These are phyloP conservation scores for Amanita exitialis DNA, from an alignment of 768 basidiomycete species.

Conservation along the genomic window DNA sequence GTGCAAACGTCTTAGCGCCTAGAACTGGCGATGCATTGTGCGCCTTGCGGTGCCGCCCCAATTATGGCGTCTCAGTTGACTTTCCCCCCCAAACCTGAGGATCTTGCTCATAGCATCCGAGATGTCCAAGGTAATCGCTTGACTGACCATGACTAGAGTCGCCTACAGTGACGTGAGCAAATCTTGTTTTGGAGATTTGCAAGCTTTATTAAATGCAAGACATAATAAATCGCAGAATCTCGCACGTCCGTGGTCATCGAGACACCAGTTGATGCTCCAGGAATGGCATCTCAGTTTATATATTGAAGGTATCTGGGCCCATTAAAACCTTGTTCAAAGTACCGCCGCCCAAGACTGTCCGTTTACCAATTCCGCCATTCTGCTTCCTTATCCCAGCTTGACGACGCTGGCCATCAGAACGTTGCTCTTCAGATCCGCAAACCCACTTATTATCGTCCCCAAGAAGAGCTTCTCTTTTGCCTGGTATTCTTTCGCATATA, in stretches of 20 bases:
- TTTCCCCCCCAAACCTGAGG: not conserved
- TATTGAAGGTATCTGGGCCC: conserved; percentile 4
- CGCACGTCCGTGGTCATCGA: not conserved
- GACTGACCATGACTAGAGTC: not conserved
- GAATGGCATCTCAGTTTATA: not conserved
- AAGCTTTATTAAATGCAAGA: not conserved
- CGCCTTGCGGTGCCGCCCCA: conserved; percentile 13
- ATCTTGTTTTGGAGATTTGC: not conserved
- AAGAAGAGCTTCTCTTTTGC: conserved; percentile 19
- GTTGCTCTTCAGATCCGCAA: conserved; percentile 32
- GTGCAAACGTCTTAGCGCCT: not conserved
- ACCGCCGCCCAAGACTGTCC: conserved; percentile 30
- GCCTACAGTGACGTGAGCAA: not conserved
- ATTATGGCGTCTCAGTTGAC: not conserved
- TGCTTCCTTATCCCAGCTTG: conserved; percentile 27
- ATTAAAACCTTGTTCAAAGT: conserved; percentile 5
- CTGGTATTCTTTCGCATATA: conserved; percentile 21
- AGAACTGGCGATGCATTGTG: conserved; percentile 4
- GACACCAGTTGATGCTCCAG: not conserved
- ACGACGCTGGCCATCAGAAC: conserved; percentile 29
- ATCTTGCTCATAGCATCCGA: not conserved
- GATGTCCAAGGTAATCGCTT: not conserved
- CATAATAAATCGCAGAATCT: not conserved
- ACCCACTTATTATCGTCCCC: conserved; percentile 17
- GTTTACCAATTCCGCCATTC: conserved; percentile 68